These are phyloP conservation scores for Puccinellia tenuiflora DNA, from an alignment of 176 grass and related monocot genomes.

Conservation along the genomic window DNA sequence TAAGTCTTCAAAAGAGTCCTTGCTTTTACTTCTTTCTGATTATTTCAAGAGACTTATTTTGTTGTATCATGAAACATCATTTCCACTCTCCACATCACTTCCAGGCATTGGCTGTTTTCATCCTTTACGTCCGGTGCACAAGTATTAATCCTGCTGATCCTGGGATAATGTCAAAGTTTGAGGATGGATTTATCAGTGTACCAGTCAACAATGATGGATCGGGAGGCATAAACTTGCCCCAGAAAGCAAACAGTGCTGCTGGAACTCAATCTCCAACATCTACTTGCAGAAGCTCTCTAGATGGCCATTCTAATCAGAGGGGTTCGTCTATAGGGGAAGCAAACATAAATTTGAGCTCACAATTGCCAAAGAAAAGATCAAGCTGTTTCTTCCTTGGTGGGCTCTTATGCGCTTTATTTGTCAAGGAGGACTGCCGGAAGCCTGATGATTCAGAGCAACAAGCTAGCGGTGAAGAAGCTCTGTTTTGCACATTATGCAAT, in stretches of 20 bases:
- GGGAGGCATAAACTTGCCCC: constrained; percentile 36
- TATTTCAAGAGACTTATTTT: background rate
- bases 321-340: constrained; percentile 40
- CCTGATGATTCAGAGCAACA: constrained; percentile 66
- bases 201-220: constrained; percentile 40
- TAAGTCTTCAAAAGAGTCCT: constrained; percentile 34
- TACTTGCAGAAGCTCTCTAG: constrained; percentile 66
- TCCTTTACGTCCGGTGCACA: constrained; percentile 93
- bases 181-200: constrained; percentile 62
- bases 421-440: constrained; percentile 86
- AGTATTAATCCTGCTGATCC: constrained; percentile 99
- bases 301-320: constrained; percentile 58
- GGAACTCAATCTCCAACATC: constrained; percentile 58
- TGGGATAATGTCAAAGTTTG: constrained; percentile 94
- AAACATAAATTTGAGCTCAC: constrained; percentile 26
- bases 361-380: constrained; percentile 50
- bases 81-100: constrained; percentile 22
- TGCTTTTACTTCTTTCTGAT: background rate
- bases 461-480: constrained; percentile 67
- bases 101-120: constrained; percentile 90
- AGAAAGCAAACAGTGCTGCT: constrained; percentile 45
- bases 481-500: constrained; percentile 97
- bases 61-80: constrained; percentile 9
- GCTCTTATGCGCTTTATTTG: constrained; percentile 78
- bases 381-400: constrained; percentile 67